phyloP scores from a whole-genome alignment of 2,329 filamentous ascomycete genomes.

The Aspergillus amoenus region DNA sequence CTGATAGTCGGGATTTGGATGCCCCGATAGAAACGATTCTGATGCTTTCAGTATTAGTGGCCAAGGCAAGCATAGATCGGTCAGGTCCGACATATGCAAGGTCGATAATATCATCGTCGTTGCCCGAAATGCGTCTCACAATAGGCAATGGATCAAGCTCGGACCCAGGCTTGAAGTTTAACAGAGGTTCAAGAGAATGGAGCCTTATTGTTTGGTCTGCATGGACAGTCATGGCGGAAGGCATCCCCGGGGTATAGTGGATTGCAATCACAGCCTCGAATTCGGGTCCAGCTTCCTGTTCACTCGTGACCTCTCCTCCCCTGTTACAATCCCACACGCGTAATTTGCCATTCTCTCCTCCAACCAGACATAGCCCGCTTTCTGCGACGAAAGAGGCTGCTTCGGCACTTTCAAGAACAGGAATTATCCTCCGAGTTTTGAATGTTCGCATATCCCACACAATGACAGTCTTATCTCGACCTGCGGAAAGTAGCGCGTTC shows the following conservation, averaged over 20 bases:
- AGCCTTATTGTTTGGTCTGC: constrained; percentile 84
- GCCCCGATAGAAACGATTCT: constrained; percentile 72
- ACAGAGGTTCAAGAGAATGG: constrained; percentile 55
- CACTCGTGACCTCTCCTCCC: constrained; percentile 74
- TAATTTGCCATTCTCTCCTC: constrained; percentile 77
- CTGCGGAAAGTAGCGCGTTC: constrained; percentile 75
- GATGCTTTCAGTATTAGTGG: constrained; percentile 93
- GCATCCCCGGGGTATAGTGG: constrained; percentile 63
- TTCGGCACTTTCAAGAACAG: constrained; percentile 82
- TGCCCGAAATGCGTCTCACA: constrained; percentile 83
- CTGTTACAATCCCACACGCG: constrained; percentile 79
- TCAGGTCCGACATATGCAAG: constrained; percentile 81
- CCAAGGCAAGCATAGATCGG: constrained; percentile 78
- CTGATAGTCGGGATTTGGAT: constrained; percentile 31
- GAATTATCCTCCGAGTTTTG: constrained; percentile 77
- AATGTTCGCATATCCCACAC: constrained; percentile 87
- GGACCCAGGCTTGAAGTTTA: constrained; percentile 37
- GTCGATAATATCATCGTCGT: constrained; percentile 97
- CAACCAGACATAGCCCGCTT: constrained; percentile 75
- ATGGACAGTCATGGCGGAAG: constrained; percentile 78
- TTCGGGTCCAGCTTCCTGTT: constrained; percentile 63
- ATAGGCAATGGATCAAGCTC: constrained; percentile 59
- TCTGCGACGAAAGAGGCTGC: constrained; percentile 74
- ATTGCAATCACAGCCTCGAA: constrained; percentile 70
- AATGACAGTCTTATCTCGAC: constrained; percentile 90